Evolutionary conservation across 148 eudicot species (phyloP), one percentile per base, ranked within the genome.

Genomic region (Pharnaceum exiguum): DNA sequence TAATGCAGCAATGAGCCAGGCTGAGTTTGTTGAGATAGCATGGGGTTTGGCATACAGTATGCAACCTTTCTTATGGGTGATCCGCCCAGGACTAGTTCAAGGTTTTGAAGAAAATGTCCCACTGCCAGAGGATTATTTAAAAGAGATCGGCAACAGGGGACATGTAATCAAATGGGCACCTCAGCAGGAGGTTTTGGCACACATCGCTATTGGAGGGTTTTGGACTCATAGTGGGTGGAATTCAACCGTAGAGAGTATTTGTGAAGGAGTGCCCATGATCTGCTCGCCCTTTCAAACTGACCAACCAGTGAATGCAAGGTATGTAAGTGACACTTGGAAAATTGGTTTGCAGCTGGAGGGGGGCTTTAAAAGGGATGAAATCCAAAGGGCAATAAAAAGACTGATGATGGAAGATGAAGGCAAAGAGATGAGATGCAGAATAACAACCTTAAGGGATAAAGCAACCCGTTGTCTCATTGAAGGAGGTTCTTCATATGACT

Each of bases 181-280:
- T 5, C 86, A 80, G 33, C 51, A 62, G 30, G 81, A 59, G 48
- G 71, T 80, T 5, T 50, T 80, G 40, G 63, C 81, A 7, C 84
- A 79, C 37, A 73, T 66, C 7, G 47, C 81, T 7, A 40, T 70
- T 2, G 78, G 84, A 3, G 80, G 75, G 9, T 79, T 79, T 22
- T 72, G 72, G 80, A 79, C 84, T 12, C 84, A 79, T 42, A 30
- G 65, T 38, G 84, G 84, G 4, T 79, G 84, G 84, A 79, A 79
- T 27, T 79, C 84, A 23, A 75, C 79, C 0, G 26, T 79, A 16
- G 84, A 79, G 69, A 68, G 80, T 30, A 60, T 79, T 0, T 58
- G 55, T 10, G 80, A 69, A 62, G 84, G 78, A 25, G 76, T 79
- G 22, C 81, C 84, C 0, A 72, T 79, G 84, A 54, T 79, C 10